Percentiles rank a stretch among this genome's conserved stretches.
Conservation (phyloP, 2,329 filamentous ascomycete species). For the Botrytis hyacinthi region DNA sequence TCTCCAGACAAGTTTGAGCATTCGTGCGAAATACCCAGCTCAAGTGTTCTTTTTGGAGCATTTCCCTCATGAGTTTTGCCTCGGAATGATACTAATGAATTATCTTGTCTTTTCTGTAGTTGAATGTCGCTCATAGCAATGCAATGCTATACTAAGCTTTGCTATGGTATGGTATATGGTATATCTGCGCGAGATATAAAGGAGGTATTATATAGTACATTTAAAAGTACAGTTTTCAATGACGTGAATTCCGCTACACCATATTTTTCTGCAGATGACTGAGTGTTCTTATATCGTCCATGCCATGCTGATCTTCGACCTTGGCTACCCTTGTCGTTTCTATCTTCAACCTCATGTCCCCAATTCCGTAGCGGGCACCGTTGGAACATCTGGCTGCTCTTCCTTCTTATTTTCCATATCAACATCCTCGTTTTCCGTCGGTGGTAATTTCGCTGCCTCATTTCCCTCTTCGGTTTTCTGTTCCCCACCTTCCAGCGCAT, state of each 20-base stretch:
- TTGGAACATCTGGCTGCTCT: not conserved
- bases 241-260: slow-evolving; percentile 21
- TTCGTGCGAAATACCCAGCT: not conserved
- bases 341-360: not conserved
- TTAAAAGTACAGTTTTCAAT: slow-evolving; percentile 19
- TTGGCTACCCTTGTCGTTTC: not conserved
- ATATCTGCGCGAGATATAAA: slow-evolving; percentile 5
- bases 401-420: slow-evolving; percentile 16
- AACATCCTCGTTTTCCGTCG: not conserved
- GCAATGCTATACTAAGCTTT: not conserved
- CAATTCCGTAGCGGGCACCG: not conserved
- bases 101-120: not conserved
- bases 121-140: not conserved
- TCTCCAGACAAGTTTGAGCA: slow-evolving; percentile 58
- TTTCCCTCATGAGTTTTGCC: not conserved
- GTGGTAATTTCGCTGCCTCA: slow-evolving; percentile 22
- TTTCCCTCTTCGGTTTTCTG: slow-evolving; percentile 5
- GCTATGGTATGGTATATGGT: not conserved
- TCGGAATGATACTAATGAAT: not conserved
- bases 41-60: not conserved
- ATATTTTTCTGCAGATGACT: not conserved
- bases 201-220: slow-evolving; percentile 14
- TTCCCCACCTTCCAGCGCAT: slow-evolving; percentile 40
- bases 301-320: not conserved
- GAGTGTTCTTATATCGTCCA: not conserved